Evolutionary conservation across 1,284 basidiomycete genomes (phyloP), one percentile per base, ranked within the genome.

Genomic region (Rhodotorula glutinis): DNA sequence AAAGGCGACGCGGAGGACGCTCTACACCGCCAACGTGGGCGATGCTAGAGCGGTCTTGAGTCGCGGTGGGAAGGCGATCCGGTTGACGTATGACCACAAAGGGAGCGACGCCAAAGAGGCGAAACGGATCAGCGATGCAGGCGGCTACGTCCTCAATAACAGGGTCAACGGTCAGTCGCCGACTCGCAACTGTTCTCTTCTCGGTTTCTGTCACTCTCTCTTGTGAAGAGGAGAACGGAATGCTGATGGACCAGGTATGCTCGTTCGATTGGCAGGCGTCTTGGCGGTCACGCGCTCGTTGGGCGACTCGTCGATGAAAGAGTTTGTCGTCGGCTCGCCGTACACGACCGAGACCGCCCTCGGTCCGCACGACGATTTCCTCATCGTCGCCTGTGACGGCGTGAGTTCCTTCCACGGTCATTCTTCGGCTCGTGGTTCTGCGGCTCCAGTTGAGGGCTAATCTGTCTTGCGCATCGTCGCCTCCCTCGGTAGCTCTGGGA

Each of bases 61-160:
- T 57, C 89, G 96, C 44, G 86, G 84, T 11, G 96, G 95, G 27
- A 89, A 87, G 76, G 96, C 93, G 1, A 87, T 98, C 2, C 84
- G 96, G 47, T 81, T 99, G 77, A 98, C 95, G 21, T 98, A 99
- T 78, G 96, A 98, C 77, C 96, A 99, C 83, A 99, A 99, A 80
- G 96, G 96, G 49, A 89, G 90, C 5, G 96, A 99, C 79, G 88
- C 89, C 75, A 92, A 95, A 78, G 96, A 99, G 80, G 93, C 92
- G 25, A 96, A 96, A 80, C 86, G 96, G 21, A 98, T 99, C 78
- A 93, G 86, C 57, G 95, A 98, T 76, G 95, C 96, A 0, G 96
- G 96, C 23, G 96, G 96, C 0, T 98, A 98, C 76, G 94, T 99
- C 29, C 89, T 98, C 89, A 96, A 96, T 77, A 94, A 95, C 70